These are phyloP conservation scores for Leccinum variicolor DNA, from an alignment of 768 basidiomycete species.

Conservation along the genomic window DNA sequence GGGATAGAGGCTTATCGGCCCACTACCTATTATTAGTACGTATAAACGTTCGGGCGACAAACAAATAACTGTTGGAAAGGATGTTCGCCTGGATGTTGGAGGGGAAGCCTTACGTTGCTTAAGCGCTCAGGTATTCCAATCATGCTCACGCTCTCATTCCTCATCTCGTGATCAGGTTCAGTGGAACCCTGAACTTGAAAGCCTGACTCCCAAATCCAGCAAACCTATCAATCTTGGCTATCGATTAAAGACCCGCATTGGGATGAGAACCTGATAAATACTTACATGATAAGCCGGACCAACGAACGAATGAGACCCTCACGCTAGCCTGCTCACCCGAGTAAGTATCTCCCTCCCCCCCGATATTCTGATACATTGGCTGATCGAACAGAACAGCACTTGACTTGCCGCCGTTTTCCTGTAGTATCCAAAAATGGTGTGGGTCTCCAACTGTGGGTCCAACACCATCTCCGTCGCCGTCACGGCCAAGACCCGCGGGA, in stretches of 20 bases:
- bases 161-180: no score
- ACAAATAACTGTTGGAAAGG: no score
- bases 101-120: no score
- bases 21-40: no score
- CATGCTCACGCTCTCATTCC: no score
- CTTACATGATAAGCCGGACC: background rate
- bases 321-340: no score
- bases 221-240: background rate
- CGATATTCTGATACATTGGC: background rate
- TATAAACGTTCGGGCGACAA: no score
- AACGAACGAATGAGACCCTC: background rate
- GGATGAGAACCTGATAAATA: background rate
- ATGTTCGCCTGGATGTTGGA: no score
- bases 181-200: background rate
- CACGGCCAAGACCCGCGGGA: conserved; percentile 8
- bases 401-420: background rate
- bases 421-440: conserved; percentile 9
- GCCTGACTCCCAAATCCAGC: background rate
- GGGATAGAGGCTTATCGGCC: background rate
- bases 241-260: background rate
- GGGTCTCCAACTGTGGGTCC: conserved; percentile 12
- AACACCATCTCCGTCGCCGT: background rate
- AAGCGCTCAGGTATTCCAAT: no score
- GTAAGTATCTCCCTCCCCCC: background rate
- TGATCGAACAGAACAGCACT: background rate